Percentiles rank a stretch among this genome's conserved stretches.
phyloP scores from a whole-genome alignment of 129 eudicot species.

The Ambrosia trifida region DNA sequence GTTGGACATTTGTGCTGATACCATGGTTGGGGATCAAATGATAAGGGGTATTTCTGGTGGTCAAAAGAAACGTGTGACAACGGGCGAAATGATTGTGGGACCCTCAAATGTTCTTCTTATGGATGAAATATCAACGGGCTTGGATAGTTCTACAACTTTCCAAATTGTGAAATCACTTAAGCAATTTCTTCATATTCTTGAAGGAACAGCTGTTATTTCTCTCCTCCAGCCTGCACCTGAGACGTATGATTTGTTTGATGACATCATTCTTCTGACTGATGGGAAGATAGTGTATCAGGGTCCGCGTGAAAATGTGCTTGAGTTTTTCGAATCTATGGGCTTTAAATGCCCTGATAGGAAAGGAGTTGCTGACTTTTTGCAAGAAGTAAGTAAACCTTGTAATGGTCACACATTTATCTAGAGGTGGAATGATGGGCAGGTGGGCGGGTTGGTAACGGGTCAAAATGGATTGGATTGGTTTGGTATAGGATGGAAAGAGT shows the following conservation, averaged over 20 bases:
- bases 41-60: slow-evolving; percentile 74
- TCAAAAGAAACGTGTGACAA: slow-evolving; percentile 67
- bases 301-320: slow-evolving; percentile 67
- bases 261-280: slow-evolving; percentile 68
- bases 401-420: not conserved
- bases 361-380: slow-evolving; percentile 67
- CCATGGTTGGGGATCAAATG: slow-evolving; percentile 76
- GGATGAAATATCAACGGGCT: slow-evolving; percentile 76
- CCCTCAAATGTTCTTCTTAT: slow-evolving; percentile 62
- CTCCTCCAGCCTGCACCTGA: slow-evolving; percentile 88
- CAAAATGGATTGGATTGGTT: not conserved
- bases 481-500: not conserved
- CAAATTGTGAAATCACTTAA: slow-evolving; percentile 57
- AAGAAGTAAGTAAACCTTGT: slow-evolving; percentile 43
- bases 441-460: not conserved
- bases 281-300: slow-evolving; percentile 78
- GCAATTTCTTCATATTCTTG: slow-evolving; percentile 63
- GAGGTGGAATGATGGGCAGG: not conserved
- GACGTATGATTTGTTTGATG: slow-evolving; percentile 68
- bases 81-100: slow-evolving; percentile 74
- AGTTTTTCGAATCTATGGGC: slow-evolving; percentile 61
- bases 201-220: slow-evolving; percentile 77
- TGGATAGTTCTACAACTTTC: slow-evolving; percentile 74
- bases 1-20: slow-evolving; percentile 69
- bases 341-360: slow-evolving; percentile 64